Conservation (phyloP, 2,329 filamentous ascomycete genomes). For the Talaromyces sp. region DNA sequence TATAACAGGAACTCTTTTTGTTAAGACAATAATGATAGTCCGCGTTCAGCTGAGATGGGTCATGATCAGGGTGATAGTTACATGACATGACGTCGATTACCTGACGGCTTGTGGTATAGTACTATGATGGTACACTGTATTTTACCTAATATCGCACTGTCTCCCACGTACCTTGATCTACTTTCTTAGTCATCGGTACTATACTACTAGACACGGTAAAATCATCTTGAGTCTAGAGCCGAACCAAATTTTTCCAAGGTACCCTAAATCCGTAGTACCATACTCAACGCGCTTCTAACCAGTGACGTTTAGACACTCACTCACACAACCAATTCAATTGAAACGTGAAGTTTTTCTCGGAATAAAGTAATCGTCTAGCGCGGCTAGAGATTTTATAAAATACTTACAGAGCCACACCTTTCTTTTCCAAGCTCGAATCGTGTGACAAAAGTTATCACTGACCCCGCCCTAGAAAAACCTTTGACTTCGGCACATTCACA, state of each 20-base stretch:
- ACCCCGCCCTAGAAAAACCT: not conserved
- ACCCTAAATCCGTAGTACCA: not conserved
- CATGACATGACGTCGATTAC: not conserved
- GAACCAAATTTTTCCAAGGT: not conserved
- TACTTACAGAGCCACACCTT: not conserved
- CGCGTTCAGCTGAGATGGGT: not conserved
- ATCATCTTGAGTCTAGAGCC: not conserved
- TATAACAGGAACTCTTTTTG: not conserved
- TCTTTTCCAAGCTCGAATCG: not conserved
- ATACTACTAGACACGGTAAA: not conserved
- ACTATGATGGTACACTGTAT: not conserved
- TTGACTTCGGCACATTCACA: not conserved
- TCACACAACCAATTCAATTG: not conserved
- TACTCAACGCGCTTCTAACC: not conserved
- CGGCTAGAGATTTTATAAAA: not conserved
- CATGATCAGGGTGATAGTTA: not conserved
- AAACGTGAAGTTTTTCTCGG: not conserved
- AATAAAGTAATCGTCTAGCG: slow-evolving; percentile 1
- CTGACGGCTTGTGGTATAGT: not conserved
- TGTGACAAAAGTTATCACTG: not conserved
- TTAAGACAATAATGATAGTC: not conserved
- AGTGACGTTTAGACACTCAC: not conserved
- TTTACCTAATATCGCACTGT: slow-evolving; percentile 15
- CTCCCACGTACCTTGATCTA: not conserved
- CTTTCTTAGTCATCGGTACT: not conserved